Conservation (phyloP, 2,329 filamentous ascomycete genomes). For the Stachybotrys elegans region DNA sequence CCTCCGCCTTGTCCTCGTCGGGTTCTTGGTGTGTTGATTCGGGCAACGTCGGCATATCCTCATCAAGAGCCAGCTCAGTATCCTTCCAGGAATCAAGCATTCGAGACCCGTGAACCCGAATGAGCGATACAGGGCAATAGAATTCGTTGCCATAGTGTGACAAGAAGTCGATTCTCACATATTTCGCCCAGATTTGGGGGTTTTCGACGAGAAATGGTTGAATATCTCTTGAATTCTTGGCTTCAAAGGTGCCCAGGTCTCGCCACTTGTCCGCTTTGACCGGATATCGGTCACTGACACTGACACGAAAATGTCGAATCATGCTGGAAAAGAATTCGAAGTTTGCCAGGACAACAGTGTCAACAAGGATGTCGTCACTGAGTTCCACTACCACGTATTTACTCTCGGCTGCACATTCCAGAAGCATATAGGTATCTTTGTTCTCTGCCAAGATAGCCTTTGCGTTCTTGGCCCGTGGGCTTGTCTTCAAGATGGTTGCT, state of each 20-base stretch:
- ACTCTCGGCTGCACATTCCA: constrained; percentile 79
- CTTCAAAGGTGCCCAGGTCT: constrained; percentile 81
- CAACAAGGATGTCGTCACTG: constrained; percentile 79
- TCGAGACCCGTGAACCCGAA: constrained; percentile 92
- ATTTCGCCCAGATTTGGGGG: constrained; percentile 92
- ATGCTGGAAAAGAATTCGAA: constrained; percentile 99
- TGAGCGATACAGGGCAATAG: constrained; percentile 86
- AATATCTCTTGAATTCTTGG: constrained; percentile 86
- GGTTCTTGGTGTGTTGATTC: not conserved
- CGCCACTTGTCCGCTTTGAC: constrained; percentile 92
- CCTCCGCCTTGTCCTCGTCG: too few species aligned
- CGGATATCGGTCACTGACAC: constrained; percentile 91
- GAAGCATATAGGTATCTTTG: constrained; percentile 97
- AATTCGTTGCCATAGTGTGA: constrained; percentile 95
- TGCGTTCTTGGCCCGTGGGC: constrained; percentile 77
- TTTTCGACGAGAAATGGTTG: constrained; percentile 94
- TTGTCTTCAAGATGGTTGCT: constrained; percentile 87
- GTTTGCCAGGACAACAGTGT: constrained; percentile 95
- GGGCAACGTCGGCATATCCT: constrained; percentile 42
- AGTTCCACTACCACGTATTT: constrained; percentile 95
- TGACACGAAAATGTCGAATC: constrained; percentile 84
- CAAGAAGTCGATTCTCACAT: constrained; percentile 85
- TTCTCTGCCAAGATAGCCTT: constrained; percentile 91
- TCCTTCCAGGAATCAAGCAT: constrained; percentile 93
- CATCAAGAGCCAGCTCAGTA: constrained; percentile 61